Base-by-base conservation (phyloP, 192 early-diverging fungal species). In the Phlyctochytrium planicorne region DNA sequence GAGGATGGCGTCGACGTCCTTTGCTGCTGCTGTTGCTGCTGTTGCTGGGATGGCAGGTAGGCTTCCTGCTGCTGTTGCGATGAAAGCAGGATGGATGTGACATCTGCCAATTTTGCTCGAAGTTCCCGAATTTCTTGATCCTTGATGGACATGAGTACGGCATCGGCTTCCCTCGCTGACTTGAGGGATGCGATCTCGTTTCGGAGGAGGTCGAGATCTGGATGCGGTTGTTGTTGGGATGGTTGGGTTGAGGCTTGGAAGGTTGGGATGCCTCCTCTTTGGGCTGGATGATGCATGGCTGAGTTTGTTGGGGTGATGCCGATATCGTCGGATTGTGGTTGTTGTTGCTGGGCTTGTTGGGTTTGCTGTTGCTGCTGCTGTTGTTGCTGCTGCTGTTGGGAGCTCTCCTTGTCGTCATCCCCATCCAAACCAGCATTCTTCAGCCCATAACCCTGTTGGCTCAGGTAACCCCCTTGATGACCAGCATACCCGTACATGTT, bases 51-150 rank as follows among this genome's bases (percentile, higher is more conserved):
- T 14, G 16, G 33, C 24, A 47, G 24, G n/a, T 60, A 24, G 56
- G n/a, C 25, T 20, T 27, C 20, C 17, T 62, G 23, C 27, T 63
- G 65, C 24, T 27, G 40, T 47, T 47, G 6, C 20, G 40, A 47
- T 20, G 40, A 47, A 47, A 47, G 40, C 55, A 68, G 53, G 53
- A n/a, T 17, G 16, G 53, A 31, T n/a, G 52, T 47, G 37, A 36
- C 62, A 25, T 74, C 67, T 40, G 47, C 50, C 60, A 74, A 52
- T n/a, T 69, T 60, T 6, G 24, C n/a, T n/a, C 71, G 61, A 4
- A 79, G 68, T 47, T 79, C 78, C 23, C 53, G 47, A 30, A 75
- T 72, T 55, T 79, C 78, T 14, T 67, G 59, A 31, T 79, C 74
- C 34, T 73, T 79, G 3, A 73, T n/a, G 20, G 70, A 69, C 3